These are phyloP conservation scores for Aspergillus novoparasiticus DNA, from an alignment of 2,329 filamentous ascomycete species.

Conservation along the genomic window DNA sequence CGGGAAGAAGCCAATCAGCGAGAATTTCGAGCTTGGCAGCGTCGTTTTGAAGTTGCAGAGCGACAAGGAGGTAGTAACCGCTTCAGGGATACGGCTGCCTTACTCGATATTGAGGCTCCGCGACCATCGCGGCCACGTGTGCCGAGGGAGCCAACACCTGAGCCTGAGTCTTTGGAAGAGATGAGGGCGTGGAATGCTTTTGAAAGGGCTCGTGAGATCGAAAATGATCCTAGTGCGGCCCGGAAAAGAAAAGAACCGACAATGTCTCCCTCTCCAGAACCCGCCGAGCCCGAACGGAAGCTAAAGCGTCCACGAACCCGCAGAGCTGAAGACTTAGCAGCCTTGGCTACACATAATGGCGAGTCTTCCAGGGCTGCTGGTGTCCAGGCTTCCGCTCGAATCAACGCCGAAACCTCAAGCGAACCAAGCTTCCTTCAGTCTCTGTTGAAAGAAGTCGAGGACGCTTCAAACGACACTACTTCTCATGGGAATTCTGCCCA, in stretches of 20 bases:
- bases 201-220: constrained; percentile 76
- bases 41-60: constrained; percentile 78
- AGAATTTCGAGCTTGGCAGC: constrained; percentile 74
- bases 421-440: constrained; percentile 83
- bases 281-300: constrained; percentile 73
- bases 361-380: constrained; percentile 41
- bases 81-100: constrained; percentile 68
- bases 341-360: constrained; percentile 46
- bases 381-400: constrained; percentile 34
- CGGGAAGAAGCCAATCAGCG: constrained; percentile 55
- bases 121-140: constrained; percentile 45
- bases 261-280: constrained; percentile 75
- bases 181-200: constrained; percentile 86
- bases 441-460: constrained; percentile 83
- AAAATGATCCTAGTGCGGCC: constrained; percentile 52
- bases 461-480: constrained; percentile 39
- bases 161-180: constrained; percentile 77
- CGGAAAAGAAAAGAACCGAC: constrained; percentile 59
- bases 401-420: constrained; percentile 43
- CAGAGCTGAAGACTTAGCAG: constrained; percentile 59
- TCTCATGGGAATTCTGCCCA: constrained; percentile 36
- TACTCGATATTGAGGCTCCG: constrained; percentile 55
- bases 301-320: constrained; percentile 85
- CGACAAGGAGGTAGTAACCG: constrained; percentile 74
- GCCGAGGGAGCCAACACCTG: constrained; percentile 48